Evolutionary conservation across 1,139 yeast genomes (phyloP), one percentile per base, ranked within the genome.

Genomic region (Candida freyschussii): DNA sequence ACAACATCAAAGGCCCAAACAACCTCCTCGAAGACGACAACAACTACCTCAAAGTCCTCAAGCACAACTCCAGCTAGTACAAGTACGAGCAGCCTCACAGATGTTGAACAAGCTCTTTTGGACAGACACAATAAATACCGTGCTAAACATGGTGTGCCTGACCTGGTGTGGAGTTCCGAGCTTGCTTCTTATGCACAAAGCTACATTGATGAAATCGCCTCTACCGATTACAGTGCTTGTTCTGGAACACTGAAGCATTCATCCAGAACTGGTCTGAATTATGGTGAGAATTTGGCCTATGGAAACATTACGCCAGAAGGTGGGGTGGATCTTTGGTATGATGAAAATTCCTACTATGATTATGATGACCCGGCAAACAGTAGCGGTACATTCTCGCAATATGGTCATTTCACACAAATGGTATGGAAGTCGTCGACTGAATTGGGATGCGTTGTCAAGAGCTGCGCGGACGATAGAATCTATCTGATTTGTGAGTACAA

Each of bases 401-500:
- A 50, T 15, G 82, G 83, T 27, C 87, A 79, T 55, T 79, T 78
- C 60, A 78, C 86, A 11, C 86, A 78, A 56, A 52, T 78, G 29
- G 69, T 79, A n/a, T 79, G 87, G 87, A 69, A 69, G 43, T 45
- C 65, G 7, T 59, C 79, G 25, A 56, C 72, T 18, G 56, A 67
- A 41, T 56, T 79, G 24, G 86, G 86, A 23, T 79, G 87, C 63
- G 83, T 37, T 21, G 36, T 42, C 7, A 10, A 35, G 17, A 28
- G 30, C 26, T 40, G 44, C 24, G 72, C 72, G 16, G 37, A 40
- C 10, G 42, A 50, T 36, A 63, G 67, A 41, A 75, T 71, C 44
- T 80, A 79, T 60, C 67, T 82, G 37, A 70, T 79, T 37, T 81
- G 91, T 64, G 82, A 79, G 49, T 81, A 81, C 58, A 53, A 63